Evolutionary conservation across 1,139 yeast species (phyloP), one percentile per base, ranked within the genome.

Genomic region (Pichia sp.): DNA sequence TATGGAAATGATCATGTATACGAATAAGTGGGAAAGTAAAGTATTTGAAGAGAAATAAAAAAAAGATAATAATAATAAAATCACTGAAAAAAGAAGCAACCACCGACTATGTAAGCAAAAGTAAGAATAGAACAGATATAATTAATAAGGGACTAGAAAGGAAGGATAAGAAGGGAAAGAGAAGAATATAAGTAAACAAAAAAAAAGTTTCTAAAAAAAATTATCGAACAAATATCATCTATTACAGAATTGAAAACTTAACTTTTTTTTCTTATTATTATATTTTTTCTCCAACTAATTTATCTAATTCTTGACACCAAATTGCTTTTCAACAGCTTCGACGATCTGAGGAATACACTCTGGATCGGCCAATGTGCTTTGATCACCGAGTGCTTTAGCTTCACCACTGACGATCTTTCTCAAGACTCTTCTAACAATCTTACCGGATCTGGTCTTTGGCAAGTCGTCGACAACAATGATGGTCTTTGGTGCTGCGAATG

Each of bases 361-460:
- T 45, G 97, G 95, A 73, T 93, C 90, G 56, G 95, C 84, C 72
- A 93, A 80, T 51, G 99, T 93, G 59, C 95, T 79, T 69, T 89
- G 80, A 72, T 93, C 99, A 64, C 99, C 99, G 66, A 93, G 79
- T 72, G 89, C 91, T 65, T 90, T 96, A 61, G 89, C 93, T 76
- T 93, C 98, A 65, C 87, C 82, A 53, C 93, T 81, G 49, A 93
- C 84, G 60, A 93, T 78, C 79, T 93, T 93, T 78, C 99, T 86
- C 75, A 93, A 81, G 65, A 93, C 88, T 78, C 99, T 88, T 80
- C 99, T 87, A 96, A 93, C 92, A 72, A 93, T 92, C 81, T 93
- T 93, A 67, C 99, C 99, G 34, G 97, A 90, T 77, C 99, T 84
- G 40, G 99, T 93, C 82, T 91, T 92, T 73, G 99, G 99, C 73